Base-by-base conservation (phyloP, 495 filamentous ascomycete species). In the Tuber borchii region DNA sequence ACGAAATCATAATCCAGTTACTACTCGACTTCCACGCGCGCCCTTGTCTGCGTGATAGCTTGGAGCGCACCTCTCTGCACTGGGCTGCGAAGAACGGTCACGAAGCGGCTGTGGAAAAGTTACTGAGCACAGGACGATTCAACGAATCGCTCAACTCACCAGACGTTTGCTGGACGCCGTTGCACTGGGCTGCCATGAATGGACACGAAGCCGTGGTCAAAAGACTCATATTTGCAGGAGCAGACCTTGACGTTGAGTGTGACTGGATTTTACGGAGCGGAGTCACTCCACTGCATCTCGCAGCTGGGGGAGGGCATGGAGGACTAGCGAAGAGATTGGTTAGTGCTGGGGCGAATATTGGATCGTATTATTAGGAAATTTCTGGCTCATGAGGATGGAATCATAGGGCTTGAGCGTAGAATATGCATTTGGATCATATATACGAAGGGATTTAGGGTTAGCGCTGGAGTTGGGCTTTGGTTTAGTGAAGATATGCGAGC, bases 191-290 rank as follows among this genome's bases (percentile, higher is more conserved):
- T 34, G 71, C 61, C 26, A 43, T 71, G 6, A 65, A 75, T 34
- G 71, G 72, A 2, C 74, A 76, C 12, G 71, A 69, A 9, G 44
- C 42, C 14, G 51, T 61, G 12, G 72, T 71, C 17, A 74, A 61
- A 22, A 37, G 75, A 9, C 42, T 79, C 10, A 46, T 80, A 20
- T 72, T 51, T 3, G 42, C 56, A 12, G 72, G 74, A 3, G 79
- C 79, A 46, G 51, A 73, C 42, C 71, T 81, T n/a, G 19, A 72
- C 20, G 43, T 39, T 12, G 44, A 37, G 20, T 71, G 74, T 65
- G 26, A 42, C 1, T 65, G 56, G 56, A 65, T 65, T 65, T 7
- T 65, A 8, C 56, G 56, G 56, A 42, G 40, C 17, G 22, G 34
- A 34, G 70, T 8, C 14, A 78, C 70, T 31, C 69, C 73, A 6